Evolutionary conservation across 768 basidiomycete genomes (phyloP), one percentile per base, ranked within the genome.

Genomic region (Pleurotus cornucopiae): DNA sequence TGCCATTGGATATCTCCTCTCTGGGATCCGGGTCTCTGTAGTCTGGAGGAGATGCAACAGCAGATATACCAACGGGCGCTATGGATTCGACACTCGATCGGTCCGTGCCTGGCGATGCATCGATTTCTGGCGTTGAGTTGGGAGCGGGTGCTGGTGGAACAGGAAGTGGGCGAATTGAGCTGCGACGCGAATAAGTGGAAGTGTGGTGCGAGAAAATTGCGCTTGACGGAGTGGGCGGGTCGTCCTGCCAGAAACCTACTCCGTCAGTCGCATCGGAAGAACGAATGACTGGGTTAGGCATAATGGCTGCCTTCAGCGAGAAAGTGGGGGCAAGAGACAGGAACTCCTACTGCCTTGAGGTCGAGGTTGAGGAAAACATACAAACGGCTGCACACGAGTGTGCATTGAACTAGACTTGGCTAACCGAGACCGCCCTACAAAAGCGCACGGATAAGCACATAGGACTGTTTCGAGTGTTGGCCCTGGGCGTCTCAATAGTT

Each of bases 51-150:
- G 51, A 52, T 11, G 51, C 51, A 5, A 52, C 13, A n/a, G 51
- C 51, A 39, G 51, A 52, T 52, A 52, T 41, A 12, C 37, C 51
- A 14, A 52, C 51, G 14, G 51, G 51, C 5, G 13, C 20, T 16
- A 52, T 52, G n/a, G 51, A 52, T 30, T n/a, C 38, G 6, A 52
- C 38, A n/a, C 51, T 52, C 14, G 51, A 52, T n/a, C 38, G 16
- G n/a, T 44, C 41, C n/a, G 41, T 44, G 20, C 20, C 41, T 44
- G 41, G 41, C 41, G 41, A 13, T 41, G 4, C 7, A 39, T 40
- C 51, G 34, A 39, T 20, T 9, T 52, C 51, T 39, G 14, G 39
- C 5, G 51, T 52, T 37, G n/a, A 16, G 12, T 52, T 11, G n/a
- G 13, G 13, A 20, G n/a, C 39, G 38, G 34, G 16, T 5, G 38